These are phyloP conservation scores for Brachypodium distachyon DNA, from an alignment of 202 grass and related monocot species.

Conservation along the genomic window DNA sequence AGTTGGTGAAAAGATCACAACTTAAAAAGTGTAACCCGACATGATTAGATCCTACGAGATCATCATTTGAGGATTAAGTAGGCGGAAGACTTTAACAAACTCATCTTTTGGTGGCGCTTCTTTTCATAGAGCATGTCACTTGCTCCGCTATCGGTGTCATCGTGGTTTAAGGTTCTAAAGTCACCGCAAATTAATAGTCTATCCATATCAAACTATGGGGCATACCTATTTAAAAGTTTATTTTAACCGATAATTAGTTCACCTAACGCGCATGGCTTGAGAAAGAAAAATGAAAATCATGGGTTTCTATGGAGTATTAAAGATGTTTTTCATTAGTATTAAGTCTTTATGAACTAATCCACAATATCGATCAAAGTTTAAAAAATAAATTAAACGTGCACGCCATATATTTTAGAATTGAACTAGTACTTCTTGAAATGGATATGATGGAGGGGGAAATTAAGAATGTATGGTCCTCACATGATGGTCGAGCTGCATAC, in stretches of 20 bases:
- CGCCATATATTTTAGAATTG: no score
- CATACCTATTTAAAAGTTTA: no score
- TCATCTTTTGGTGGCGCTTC: not conserved
- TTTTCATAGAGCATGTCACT: conserved; percentile 14
- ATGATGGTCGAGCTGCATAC: not conserved
- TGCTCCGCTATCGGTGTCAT: not conserved
- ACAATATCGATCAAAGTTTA: no score
- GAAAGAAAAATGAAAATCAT: no score
- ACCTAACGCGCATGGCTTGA: no score
- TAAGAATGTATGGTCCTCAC: not conserved
- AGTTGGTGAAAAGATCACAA: not conserved
- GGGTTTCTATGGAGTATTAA: no score
- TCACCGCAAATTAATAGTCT: no score
- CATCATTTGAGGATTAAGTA: conserved; percentile 31
- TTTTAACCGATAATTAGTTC: no score
- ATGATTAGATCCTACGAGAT: conserved; percentile 6
- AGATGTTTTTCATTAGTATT: no score
- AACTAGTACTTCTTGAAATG: not conserved
- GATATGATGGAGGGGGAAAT: not conserved
- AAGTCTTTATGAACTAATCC: no score
- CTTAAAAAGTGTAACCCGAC: not conserved
- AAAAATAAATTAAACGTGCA: no score
- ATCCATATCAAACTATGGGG: no score
- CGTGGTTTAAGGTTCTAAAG: conserved; percentile 18
- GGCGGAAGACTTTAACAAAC: not conserved